Base-by-base conservation (phyloP, 1,139 yeast species). In the Lodderomyces metapsilosis region DNA sequence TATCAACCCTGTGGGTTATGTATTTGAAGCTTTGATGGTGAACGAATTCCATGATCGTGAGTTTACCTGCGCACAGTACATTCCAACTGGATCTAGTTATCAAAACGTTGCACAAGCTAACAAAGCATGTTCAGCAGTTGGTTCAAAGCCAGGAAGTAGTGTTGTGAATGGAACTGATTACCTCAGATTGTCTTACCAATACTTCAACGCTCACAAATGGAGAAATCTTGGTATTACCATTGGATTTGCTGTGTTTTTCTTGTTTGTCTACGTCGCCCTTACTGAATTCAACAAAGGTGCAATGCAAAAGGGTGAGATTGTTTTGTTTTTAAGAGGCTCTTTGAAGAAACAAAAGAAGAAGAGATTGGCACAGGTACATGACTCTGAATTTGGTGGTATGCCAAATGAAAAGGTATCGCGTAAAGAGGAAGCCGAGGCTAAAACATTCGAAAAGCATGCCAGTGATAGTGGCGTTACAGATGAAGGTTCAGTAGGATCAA, bases 291-390 rank as follows among this genome's bases (percentile, higher is more conserved):
- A n/a, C n/a, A n/a, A n/a, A n/a, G n/a, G n/a, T n/a, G n/a, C n/a
- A n/a, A n/a, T n/a, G n/a, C n/a, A n/a, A n/a, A n/a, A n/a, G n/a
- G n/a, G n/a, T 55, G 62, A 67, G 24, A 39, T 80, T 21, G 73
- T 82, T 59, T 82, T 84, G 62, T 64, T 83, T 41, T 52, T 53
- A 82, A 54, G 88, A 89, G 59, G 80, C 87, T 17, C n/a, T n/a
- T n/a, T n/a, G n/a, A n/a, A n/a, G 78, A 81, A 66, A 89, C 87
- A 59, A 84, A 82, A 67, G 96, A 95, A 66, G 96, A 88, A n/a
- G n/a, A n/a, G n/a, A n/a, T n/a, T n/a, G n/a, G n/a, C n/a, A n/a
- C n/a, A n/a, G n/a, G n/a, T n/a, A n/a, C n/a, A n/a, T n/a, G 65
- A 76, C 86, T 41, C 70, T 85, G 43, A 75, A 87, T 36, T 88